Evolutionary conservation across 2,329 filamentous ascomycete genomes (phyloP).

Genomic region (Hymenotorrendiella dingleyae): DNA sequence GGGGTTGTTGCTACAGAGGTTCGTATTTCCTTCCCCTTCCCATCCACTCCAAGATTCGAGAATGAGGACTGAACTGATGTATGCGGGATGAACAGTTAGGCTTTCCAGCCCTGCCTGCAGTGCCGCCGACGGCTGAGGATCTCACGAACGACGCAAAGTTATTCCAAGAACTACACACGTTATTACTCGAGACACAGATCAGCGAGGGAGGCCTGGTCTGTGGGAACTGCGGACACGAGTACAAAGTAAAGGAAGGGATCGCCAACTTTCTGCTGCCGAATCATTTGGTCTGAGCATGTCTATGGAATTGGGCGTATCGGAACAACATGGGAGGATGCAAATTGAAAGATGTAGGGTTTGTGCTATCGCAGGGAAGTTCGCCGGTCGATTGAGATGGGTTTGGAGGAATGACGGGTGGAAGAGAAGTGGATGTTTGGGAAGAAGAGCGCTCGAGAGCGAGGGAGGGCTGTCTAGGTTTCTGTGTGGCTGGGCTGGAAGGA

Average conservation of each 20-base stretch:
- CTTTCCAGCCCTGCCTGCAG: slow-evolving; percentile 65
- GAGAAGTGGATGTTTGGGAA: too few relatives aligned
- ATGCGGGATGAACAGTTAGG: slow-evolving; percentile 53
- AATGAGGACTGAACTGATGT: slow-evolving; percentile 1
- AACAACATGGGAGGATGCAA: too few relatives aligned
- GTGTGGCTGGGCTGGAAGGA: too few relatives aligned
- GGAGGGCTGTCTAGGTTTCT: too few relatives aligned
- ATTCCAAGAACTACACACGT: slow-evolving; percentile 69
- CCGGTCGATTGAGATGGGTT: too few relatives aligned
- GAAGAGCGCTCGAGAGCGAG: too few relatives aligned
- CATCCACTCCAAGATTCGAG: slow-evolving; percentile 2
- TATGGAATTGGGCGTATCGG: too few relatives aligned
- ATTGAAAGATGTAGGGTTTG: background rate
- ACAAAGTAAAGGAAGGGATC: slow-evolving; percentile 90
- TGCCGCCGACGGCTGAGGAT: slow-evolving; percentile 56
- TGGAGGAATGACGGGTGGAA: background rate
- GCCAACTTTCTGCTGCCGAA: slow-evolving; percentile 92
- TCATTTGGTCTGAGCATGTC: slow-evolving; percentile 74
- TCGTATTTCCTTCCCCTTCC: slow-evolving; percentile 22
- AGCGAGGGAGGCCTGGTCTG: slow-evolving; percentile 85
- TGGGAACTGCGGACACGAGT: slow-evolving; percentile 87
- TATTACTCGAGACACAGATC: slow-evolving; percentile 87
- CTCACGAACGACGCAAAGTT: slow-evolving; percentile 62
- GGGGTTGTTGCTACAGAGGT: slow-evolving; percentile 72
- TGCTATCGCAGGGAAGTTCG: too few relatives aligned